Base-by-base conservation (phyloP, 2,329 filamentous ascomycete genomes). In the Pestalotiopsis sp. region DNA sequence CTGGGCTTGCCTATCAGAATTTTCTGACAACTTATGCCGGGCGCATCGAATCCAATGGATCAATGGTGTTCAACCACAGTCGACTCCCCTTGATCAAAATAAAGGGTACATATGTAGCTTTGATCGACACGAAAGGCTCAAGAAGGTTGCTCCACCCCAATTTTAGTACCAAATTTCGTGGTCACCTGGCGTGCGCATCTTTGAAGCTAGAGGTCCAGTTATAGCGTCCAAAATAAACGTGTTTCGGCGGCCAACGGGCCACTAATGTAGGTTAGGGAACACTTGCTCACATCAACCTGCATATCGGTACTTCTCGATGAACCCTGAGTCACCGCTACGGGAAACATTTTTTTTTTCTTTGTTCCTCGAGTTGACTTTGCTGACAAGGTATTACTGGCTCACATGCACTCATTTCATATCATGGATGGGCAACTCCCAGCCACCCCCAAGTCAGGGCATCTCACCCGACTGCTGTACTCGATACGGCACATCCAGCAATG, bases 221-320 rank as follows among this genome's bases (percentile, higher is more conserved):
- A 67, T 69, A 70, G 68, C 65, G 73, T 74, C 70, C 68, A 74
- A 52, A 72, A 75, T 75, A 75, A 75, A 74, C 73, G 72, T 75
- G 74, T 73, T 69, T 73, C 74, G 74, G 73, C 70, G 70, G 70
- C 70, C 69, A 72, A 70, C 68, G 60, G 68, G 69, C 45, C 65
- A 56, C 66, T 67, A 67, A 67, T 63, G 66, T 57, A 59, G 36
- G 45, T 31, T 25, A 63, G 38, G 45, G 45, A 52, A 52, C 45
- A 52, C 45, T 36, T 52, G 45, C 45, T 52, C 25, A 36, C 31
- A 36, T 63, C 25, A 62, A 25, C 20, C 66, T 62, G 66, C 66
- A 71, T 69, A 66, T 73, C 70, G 72, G 72, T 74, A 75, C 72
- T 71, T 73, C 64, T 36, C 9, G 31, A 36, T 36, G 31, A 36